Evolutionary conservation across 2,329 filamentous ascomycete species (phyloP), one percentile per base, ranked within the genome.

Genomic region (Cercospora sp.): DNA sequence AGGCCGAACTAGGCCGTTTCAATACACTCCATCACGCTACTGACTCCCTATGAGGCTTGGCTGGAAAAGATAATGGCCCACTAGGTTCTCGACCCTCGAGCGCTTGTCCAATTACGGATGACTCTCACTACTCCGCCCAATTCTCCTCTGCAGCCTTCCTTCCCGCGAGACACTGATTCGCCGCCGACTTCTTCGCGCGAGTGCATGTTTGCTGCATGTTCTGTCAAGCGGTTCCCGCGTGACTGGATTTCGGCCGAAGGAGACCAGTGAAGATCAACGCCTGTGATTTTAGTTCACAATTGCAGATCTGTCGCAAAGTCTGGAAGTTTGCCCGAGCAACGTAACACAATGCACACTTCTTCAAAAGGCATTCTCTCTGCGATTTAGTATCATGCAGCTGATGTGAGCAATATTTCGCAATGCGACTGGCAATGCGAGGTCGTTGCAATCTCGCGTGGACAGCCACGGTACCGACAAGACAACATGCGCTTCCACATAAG

Each of bases 21-120:
- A 10, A 28, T 20, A 20, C 23, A 13, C n/a, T 26, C 26, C 31
- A 10, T 18, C 57, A 13, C 63, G 42, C 57, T 60, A 60, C 20
- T 60, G 63, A 31, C 51, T 65, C 39, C 57, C 57, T 55, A 60
- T 28, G 36, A 61, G 36, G 63, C 63, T 65, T 65, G 57, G 63
- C 57, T 18, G 28, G 7, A 30, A 16, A 16, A 23, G 20, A 59
- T 20, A n/a, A 55, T 23, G 39, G 20, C 33, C 36, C 26, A 64
- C 33, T 13, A 39, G 63, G 39, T 55, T 60, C 63, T 65, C 42
- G 55, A 65, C 57, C 30, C 57, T 55, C 58, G 7, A 26, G 4
- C 36, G 36, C 36, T 13, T 30, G 13, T 9, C 55, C 45, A 61
- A 53, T 61, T 23, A 23, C 48, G 23, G 48, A 30, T 30, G 23